phyloP scores from a whole-genome alignment of 2,329 filamentous ascomycete species.

The Aspergillus costaricaensis region DNA sequence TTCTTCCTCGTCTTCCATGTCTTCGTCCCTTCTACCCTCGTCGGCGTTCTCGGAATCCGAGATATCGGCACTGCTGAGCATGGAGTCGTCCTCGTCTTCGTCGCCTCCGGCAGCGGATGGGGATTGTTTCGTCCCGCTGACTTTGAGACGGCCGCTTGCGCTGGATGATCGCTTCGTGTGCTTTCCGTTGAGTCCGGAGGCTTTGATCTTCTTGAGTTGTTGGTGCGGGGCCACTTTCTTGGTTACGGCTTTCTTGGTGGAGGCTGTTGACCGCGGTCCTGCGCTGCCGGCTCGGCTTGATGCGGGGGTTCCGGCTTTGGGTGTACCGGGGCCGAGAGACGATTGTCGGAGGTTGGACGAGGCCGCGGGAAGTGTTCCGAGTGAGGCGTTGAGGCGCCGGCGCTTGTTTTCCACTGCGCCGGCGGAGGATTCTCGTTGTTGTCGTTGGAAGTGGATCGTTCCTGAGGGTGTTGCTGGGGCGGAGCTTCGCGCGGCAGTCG shows the following conservation, averaged over 20 bases:
- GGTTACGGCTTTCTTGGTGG: conserved; percentile 49
- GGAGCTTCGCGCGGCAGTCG: conserved; percentile 42
- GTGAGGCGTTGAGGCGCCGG: conserved; percentile 56
- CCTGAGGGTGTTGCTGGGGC: conserved; percentile 48
- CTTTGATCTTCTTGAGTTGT: conserved; percentile 46
- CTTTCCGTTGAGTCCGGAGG: conserved; percentile 36
- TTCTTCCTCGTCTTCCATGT: conserved; percentile 50
- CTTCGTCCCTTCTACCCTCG: conserved; percentile 37
- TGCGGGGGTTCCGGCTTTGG: conserved; percentile 58
- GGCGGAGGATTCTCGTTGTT: conserved; percentile 57
- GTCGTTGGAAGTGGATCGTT: conserved; percentile 46
- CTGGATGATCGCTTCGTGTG: conserved; percentile 47
- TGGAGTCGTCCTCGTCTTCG: conserved; percentile 56
- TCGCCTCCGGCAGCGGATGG: conserved; percentile 44
- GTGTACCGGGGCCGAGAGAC: conserved; percentile 64
- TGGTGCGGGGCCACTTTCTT: conserved; percentile 61
- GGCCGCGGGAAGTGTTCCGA: conserved; percentile 56
- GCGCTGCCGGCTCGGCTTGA: conserved; percentile 61
- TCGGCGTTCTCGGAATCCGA: conserved; percentile 49
- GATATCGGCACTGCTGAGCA: conserved; percentile 53
- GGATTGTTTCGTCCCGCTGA: conserved; percentile 42
- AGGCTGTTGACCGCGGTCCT: conserved; percentile 50
- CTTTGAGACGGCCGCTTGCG: conserved; percentile 39
- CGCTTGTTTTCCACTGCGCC: conserved; percentile 60
- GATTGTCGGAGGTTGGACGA: conserved; percentile 61